A percentile compares a stretch with the other conserved stretches of the same genome.
These are phyloP conservation scores for Plasmodium vinckei DNA, from an alignment of 169 alveolate genomes.

Conservation along the genomic window DNA sequence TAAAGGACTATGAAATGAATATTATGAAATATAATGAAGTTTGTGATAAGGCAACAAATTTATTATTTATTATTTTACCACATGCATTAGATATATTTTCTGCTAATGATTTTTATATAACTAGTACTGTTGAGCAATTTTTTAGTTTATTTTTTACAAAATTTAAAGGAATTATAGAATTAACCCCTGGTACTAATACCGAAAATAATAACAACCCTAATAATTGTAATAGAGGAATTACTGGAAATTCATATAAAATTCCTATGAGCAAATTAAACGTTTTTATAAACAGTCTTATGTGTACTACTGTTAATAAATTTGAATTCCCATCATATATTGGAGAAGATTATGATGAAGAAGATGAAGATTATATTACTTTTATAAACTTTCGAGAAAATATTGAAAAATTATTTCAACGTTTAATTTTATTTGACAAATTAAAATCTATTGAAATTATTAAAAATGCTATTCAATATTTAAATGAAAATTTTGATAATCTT, in stretches of 20 bases:
- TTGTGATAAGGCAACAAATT: slow-evolving; percentile 36
- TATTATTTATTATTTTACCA: slow-evolving; percentile 37
- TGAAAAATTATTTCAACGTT: slow-evolving; percentile 65
- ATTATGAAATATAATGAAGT: slow-evolving; percentile 34
- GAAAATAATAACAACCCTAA: background rate
- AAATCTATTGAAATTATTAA: slow-evolving; percentile 65
- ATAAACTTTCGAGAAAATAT: slow-evolving; percentile 53
- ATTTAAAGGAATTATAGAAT: slow-evolving; percentile 40
- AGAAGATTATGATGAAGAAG: slow-evolving; percentile 72
- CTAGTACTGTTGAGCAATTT: slow-evolving; percentile 57
- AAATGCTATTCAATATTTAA: slow-evolving; percentile 48
- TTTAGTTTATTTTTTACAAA: slow-evolving; percentile 70
- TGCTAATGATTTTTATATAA: slow-evolving; percentile 30
- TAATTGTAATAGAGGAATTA: background rate
- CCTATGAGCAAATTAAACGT: slow-evolving; percentile 32
- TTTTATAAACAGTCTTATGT: slow-evolving; percentile 36
- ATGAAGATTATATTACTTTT: slow-evolving; percentile 54
- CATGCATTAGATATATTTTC: slow-evolving; percentile 61
- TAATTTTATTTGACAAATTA: slow-evolving; percentile 58
- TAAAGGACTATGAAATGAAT: slow-evolving; percentile 42
- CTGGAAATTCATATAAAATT: slow-evolving; percentile 34
- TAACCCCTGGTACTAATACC: background rate
- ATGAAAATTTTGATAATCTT: slow-evolving; percentile 50
- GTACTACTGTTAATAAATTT: slow-evolving; percentile 59
- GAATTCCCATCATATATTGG: slow-evolving; percentile 39